A percentile compares a stretch with the other conserved stretches of the same genome.
Evolutionary conservation across 305 asterid genomes (phyloP).

Genomic region (Solanum aculeatissimum): DNA sequence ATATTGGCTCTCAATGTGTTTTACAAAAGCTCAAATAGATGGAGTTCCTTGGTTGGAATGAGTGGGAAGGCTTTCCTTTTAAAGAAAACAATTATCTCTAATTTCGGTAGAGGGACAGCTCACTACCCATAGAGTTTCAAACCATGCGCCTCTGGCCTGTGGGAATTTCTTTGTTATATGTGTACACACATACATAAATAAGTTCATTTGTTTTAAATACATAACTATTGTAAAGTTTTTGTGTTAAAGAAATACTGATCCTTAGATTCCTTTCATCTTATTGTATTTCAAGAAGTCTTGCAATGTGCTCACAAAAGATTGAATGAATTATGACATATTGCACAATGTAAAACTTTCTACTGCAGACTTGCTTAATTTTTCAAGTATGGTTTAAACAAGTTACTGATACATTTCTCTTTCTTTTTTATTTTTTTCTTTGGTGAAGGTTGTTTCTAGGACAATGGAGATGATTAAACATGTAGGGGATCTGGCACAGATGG

Average conservation of each 20-base stretch:
- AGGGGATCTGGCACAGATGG: conserved; percentile 29
- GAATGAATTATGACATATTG: neutral
- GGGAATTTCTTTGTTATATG: neutral
- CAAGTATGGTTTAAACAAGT: neutral
- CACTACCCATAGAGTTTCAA: neutral
- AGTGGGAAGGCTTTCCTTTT: neutral
- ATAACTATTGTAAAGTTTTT: neutral
- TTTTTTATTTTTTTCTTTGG: neutral
- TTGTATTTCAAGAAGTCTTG: neutral
- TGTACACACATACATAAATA: neutral
- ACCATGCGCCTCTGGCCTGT: neutral
- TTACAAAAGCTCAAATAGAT: neutral
- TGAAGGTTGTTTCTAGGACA: conserved; percentile 66
- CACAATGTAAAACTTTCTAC: neutral
- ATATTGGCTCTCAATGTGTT: neutral
- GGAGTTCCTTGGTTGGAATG: neutral
- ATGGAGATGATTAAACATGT: conserved; percentile 61
- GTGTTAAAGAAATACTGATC: neutral
- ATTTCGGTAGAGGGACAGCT: neutral
- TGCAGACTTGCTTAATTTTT: neutral
- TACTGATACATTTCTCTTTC: conserved; percentile 8
- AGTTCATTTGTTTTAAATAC: neutral
- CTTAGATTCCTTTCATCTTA: neutral
- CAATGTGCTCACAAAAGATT: neutral
- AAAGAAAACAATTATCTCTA: neutral